These are phyloP conservation scores for Acanthochlamys bracteata DNA, from an alignment of 106 monocot species.

Conservation along the genomic window DNA sequence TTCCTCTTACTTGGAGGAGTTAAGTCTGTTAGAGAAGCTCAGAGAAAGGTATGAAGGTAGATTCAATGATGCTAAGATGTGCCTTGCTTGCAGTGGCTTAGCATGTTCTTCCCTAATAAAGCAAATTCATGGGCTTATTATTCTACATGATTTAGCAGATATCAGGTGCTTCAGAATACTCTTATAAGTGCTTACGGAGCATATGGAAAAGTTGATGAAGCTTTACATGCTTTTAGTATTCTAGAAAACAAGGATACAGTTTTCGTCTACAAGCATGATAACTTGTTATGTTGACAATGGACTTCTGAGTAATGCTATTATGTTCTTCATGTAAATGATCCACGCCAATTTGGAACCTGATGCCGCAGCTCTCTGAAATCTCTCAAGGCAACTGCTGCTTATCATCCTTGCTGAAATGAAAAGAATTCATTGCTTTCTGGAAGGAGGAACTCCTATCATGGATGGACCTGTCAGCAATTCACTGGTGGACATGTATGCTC, in stretches of 20 bases:
- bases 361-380: constrained; percentile 34
- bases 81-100: constrained; percentile 38
- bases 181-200: constrained; percentile 57
- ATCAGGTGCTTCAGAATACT: constrained; percentile 49
- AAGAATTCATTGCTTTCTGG: constrained; percentile 60
- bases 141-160: constrained; percentile 34
- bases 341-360: constrained; percentile 30
- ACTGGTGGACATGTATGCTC: constrained; percentile 70
- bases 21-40: constrained; percentile 35
- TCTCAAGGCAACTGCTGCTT: constrained; percentile 40
- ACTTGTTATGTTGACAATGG: constrained; percentile 39
- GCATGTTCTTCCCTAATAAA: constrained; percentile 26
- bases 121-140: constrained; percentile 51
- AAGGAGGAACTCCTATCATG: constrained; percentile 22
- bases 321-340: constrained; percentile 34
- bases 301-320: constrained; percentile 35
- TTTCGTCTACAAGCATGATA: constrained; percentile 73
- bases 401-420: constrained; percentile 52
- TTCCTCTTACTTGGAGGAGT: constrained; percentile 24
- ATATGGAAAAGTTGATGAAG: constrained; percentile 34
- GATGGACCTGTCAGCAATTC: constrained; percentile 26
- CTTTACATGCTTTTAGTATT: constrained; percentile 25
- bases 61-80: constrained; percentile 61
- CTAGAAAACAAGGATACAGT: constrained; percentile 45
- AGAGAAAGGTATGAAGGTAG: constrained; percentile 30